Conservation (phyloP, 768 basidiomycete species). For the Leccinellum luteum region DNA sequence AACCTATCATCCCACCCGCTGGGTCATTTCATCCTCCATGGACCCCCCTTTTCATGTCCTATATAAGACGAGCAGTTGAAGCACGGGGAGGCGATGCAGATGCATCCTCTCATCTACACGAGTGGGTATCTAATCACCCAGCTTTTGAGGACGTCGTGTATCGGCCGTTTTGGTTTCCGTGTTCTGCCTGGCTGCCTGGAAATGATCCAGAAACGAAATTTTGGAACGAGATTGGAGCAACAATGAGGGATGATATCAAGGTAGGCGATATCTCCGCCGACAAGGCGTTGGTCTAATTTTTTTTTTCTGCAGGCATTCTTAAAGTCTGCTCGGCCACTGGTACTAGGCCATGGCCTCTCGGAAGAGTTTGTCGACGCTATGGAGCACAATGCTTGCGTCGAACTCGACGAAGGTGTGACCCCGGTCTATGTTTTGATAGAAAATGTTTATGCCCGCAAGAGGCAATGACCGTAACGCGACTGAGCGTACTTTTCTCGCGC, state of each 20-base stretch:
- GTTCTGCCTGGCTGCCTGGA: constrained; percentile 46
- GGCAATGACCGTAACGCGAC: constrained; percentile 15
- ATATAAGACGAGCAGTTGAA: constrained; percentile 50
- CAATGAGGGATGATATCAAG: constrained; percentile 57
- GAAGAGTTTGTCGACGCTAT: constrained; percentile 52
- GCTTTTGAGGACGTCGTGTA: constrained; percentile 58
- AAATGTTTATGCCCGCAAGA: constrained; percentile 53
- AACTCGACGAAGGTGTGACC: constrained; percentile 46
- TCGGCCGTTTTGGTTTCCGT: constrained; percentile 62
- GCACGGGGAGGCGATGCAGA: constrained; percentile 60
- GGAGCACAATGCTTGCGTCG: constrained; percentile 48
- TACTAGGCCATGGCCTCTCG: constrained; percentile 61
- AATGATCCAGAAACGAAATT: constrained; percentile 23
- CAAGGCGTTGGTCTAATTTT: not conserved
- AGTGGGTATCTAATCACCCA: constrained; percentile 54
- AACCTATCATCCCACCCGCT: constrained; percentile 41
- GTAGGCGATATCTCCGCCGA: constrained; percentile 32
- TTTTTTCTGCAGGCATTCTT: constrained; percentile 52
- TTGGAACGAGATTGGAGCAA: constrained; percentile 42
- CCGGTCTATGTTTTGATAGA: constrained; percentile 56
- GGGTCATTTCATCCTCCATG: constrained; percentile 50
- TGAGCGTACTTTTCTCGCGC: constrained; percentile 1
- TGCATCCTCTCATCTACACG: constrained; percentile 53
- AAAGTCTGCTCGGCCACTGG: constrained; percentile 61
- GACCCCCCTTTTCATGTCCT: constrained; percentile 61